Evolutionary conservation across 78 protist genomes (phyloP), one percentile per base, ranked within the genome.

Genomic region (Ministeria vibrans): DNA sequence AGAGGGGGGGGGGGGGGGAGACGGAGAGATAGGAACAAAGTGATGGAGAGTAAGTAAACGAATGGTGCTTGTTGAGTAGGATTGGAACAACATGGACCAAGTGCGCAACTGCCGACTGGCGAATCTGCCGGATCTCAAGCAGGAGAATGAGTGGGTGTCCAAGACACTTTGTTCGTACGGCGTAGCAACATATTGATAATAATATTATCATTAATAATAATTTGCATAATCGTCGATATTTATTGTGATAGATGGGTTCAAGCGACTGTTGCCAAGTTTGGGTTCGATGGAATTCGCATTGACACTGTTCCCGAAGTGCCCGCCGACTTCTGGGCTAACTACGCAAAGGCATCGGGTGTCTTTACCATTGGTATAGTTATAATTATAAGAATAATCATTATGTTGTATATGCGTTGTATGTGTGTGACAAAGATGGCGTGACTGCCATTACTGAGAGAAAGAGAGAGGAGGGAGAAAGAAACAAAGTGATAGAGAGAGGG

Each of bases 231-330:
- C 11, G 11, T 20, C 18, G 11, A 51, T 18, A 51, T 18, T 51
- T 51, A 18, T 51, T 20, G 11, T 51, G n/a, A 11, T 51, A 11
- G 59, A 20, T 28, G 43, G 43, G 9, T 34, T 42, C n/a, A 11
- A 25, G 51, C 20, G 20, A 68, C 49, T 4, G 18, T 68, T 18
- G 28, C 28, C 5, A n/a, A 36, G 41, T 92, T 77, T 74, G 80
- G 75, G 34, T 63, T 93, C 28, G 96, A 93, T 70, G 95, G 95
- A 32, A 36, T 92, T 23, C 68, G 98, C 4, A 38, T 88, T 23
- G 98, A 95, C 78, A 95, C 98, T 0, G 91, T 93, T 25, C 88
- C 89, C 39, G 92, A 93, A 59, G 95, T 93, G 15, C 71, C 7
- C 34, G 11, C 71, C 44, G 71, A 34, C 2, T 80, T n/a, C 38